Base-by-base conservation (phyloP, 2,329 filamentous ascomycete genomes). In the Gliomastix tumulicola region DNA sequence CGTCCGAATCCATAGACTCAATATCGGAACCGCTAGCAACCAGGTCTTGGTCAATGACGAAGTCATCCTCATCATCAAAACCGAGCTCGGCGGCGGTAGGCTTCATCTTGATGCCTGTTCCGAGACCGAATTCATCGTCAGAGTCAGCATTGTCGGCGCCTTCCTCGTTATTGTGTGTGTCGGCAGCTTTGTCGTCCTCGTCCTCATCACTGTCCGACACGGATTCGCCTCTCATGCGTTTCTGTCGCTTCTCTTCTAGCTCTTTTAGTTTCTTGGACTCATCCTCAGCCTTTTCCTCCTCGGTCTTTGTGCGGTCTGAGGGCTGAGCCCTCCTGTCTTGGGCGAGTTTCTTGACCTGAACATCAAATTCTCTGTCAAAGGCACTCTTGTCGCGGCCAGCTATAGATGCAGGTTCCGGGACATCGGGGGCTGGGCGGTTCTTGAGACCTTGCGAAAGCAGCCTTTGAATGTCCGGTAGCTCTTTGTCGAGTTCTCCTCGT, bases 1-100 rank as follows among this genome's bases (percentile, higher is more conserved):
- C 33, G 21, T 23, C 61, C 5, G 69, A 63, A 20, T 82, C 76
- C n/a, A n/a, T n/a, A n/a, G 69, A 63, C 20, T 82, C 25, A n/a
- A 79, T 51, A 27, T 82, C 79, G 6, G 86, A 90, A 25, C 80
- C 85, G 47, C 82, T 89, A 11, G 88, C 88, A 22, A 96, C 74
- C 13, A 97, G 71, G 51, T 94, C 84, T 43, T 92, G 86, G 41
- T 97, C 90, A 43, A 96, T 80, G 19, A 90, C 56, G 50, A 97
- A 97, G 49, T 96, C 88, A 49, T 97, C 90, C 54, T 97, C 90
- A 48, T 96, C 90, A 45, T 95, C 88, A 22, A 94, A 82, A 6
- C 80, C 85, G 15, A 88, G 58, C 40, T 82, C 73, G 10, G 73
- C 68, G 4, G 71, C 73, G 7, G 76, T 78, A 21, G 68, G 69